Base-by-base conservation (phyloP, 2,329 filamentous ascomycete genomes). In the Phialophora chinensis region DNA sequence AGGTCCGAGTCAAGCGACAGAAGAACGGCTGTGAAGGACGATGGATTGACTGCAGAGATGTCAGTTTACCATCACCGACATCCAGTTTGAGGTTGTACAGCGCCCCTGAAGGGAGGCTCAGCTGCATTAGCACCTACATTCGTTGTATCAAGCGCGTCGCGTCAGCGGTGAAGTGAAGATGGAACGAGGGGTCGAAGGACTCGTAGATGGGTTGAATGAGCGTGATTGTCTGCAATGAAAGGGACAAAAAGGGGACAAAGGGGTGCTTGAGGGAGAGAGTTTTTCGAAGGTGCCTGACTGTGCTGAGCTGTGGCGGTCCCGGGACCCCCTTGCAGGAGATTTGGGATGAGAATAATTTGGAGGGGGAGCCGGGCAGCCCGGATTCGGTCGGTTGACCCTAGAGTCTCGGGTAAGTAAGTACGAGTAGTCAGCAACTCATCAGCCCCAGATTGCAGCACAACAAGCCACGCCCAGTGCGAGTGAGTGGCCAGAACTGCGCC, bases 391-490 rank as follows among this genome's bases (percentile, higher is more conserved):
- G 31, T 50, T 42, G 60, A 50, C 33, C 33, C 57, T 60, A 5
- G 57, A 50, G 57, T 12, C 58, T 52, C 49, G 49, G 20, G 47
- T 44, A 44, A 44, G 47, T 42, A 42, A 42, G 14, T 25, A 25
- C 23, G 23, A 25, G 23, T 42, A 61, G 58, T 61, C 58, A 61
- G 61, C 61, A 56, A 52, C 20, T 17, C 49, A 52, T 27, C 60
- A 53, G 49, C 52, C 17, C 12, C 42, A 25, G 44, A 49, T 31
- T 20, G 8, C 38, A 6, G 55, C 47, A 10, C 27, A 55, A 44
- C 44, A 65, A 49, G 63, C 63, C 56, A 65, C 63, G 56, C 49
- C 25, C 57, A 54, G 23, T 25, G 17, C 31, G 42, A 38, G 11
- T 20, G 35, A 20, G 56, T 52, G 57, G 44, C 49, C 57, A 27